Evolutionary conservation across 495 filamentous ascomycete species (phyloP).

Genomic region (Daldinia concentrica): DNA sequence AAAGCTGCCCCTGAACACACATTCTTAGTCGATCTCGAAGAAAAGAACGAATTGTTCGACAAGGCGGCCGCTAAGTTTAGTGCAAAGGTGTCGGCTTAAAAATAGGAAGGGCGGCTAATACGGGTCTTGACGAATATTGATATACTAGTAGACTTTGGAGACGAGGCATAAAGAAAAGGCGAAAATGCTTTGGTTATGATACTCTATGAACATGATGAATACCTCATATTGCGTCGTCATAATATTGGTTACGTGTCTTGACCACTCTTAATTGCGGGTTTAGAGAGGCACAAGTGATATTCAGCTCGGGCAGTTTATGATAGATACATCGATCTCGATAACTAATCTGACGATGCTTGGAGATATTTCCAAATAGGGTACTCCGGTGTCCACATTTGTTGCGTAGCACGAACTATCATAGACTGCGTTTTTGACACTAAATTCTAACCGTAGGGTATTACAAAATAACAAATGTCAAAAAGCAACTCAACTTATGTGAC

Average conservation of each 20-base stretch:
- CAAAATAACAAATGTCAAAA: neutral
- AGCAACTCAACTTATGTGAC: slow-evolving; percentile 19
- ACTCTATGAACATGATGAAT: slow-evolving; percentile 32
- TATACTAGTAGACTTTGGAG: slow-evolving; percentile 28
- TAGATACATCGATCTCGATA: neutral
- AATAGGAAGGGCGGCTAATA: neutral
- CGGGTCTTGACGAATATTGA: slow-evolving; percentile 5
- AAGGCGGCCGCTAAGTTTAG: slow-evolving; percentile 80
- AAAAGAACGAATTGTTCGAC: slow-evolving; percentile 83
- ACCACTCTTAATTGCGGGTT: neutral
- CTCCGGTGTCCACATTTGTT: neutral
- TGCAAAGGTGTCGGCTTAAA: slow-evolving; percentile 71
- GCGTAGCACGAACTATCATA: neutral
- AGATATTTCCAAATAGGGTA: neutral
- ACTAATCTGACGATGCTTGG: neutral
- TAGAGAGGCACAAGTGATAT: neutral
- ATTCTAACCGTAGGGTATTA: too few relatives aligned
- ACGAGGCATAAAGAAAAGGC: slow-evolving; percentile 15
- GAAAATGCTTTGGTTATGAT: slow-evolving; percentile 25
- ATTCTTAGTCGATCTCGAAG: slow-evolving; percentile 72
- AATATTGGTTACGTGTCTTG: neutral
- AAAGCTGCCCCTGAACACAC: slow-evolving; percentile 68
- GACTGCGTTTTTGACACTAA: neutral
- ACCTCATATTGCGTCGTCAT: neutral
- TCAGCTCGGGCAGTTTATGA: neutral